phyloP scores from a whole-genome alignment of 495 filamentous ascomycete species.

The Melanomma pulvis-pyrius region DNA sequence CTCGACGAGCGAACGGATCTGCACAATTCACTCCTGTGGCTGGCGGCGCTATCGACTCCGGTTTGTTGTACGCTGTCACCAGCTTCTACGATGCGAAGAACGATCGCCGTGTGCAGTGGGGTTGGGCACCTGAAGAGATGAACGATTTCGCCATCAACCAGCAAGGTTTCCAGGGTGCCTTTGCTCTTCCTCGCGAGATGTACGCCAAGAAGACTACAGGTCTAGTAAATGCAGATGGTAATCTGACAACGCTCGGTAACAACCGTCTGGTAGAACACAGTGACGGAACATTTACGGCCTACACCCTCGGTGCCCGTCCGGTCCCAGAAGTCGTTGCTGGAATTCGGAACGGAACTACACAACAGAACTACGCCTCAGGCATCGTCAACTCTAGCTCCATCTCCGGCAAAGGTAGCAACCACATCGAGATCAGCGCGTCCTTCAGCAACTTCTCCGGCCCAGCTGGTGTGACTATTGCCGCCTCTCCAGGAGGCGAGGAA shows the following conservation, averaged over 20 bases:
- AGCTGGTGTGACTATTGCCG: slow-evolving; percentile 40
- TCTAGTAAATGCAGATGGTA: slow-evolving; percentile 40
- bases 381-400: slow-evolving; percentile 28
- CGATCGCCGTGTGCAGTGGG: slow-evolving; percentile 49
- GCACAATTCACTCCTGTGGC: slow-evolving; percentile 45
- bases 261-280: slow-evolving; percentile 33
- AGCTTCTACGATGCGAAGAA: slow-evolving; percentile 51
- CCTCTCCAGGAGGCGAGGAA: slow-evolving; percentile 43
- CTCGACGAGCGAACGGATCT: slow-evolving; percentile 45
- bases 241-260: slow-evolving; percentile 37
- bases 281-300: slow-evolving; percentile 46
- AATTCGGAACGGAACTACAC: slow-evolving; percentile 31
- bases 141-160: slow-evolving; percentile 44
- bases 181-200: slow-evolving; percentile 48
- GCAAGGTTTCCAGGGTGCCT: slow-evolving; percentile 51
- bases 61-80: slow-evolving; percentile 49
- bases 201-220: slow-evolving; percentile 46
- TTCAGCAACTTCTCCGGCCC: slow-evolving; percentile 37
- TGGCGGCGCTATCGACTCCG: slow-evolving; percentile 49
- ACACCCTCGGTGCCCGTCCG: slow-evolving; percentile 47
- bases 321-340: slow-evolving; percentile 47
- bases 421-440: slow-evolving; percentile 41
- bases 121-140: slow-evolving; percentile 50
- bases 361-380: slow-evolving; percentile 6
- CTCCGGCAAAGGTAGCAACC: slow-evolving; percentile 26